phyloP scores from a whole-genome alignment of 1,284 basidiomycete genomes.

The Melanopsichium pennsylvanicum region DNA sequence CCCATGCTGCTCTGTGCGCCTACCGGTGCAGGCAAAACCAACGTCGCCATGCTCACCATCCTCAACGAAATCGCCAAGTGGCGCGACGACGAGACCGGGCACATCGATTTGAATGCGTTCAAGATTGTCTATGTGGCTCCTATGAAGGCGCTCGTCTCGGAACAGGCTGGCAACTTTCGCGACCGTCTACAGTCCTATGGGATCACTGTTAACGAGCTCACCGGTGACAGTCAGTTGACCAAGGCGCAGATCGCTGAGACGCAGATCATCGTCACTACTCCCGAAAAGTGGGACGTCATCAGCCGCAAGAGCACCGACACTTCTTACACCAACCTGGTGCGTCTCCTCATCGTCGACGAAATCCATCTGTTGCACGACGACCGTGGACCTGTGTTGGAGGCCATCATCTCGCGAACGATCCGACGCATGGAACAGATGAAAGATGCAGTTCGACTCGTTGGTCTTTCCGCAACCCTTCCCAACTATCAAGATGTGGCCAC shows the following conservation, averaged over 20 bases:
- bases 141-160: constrained; percentile 74
- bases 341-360: constrained; percentile 96
- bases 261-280: constrained; percentile 98
- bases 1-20: constrained; percentile 96
- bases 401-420: constrained; percentile 88
- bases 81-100: constrained; percentile 77
- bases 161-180: constrained; percentile 64
- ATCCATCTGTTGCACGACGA: constrained; percentile 98
- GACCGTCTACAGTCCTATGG: constrained; percentile 83
- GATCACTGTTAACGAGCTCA: constrained; percentile 91
- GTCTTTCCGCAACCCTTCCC: constrained; percentile 93
- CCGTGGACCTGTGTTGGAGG: constrained; percentile 95
- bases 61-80: constrained; percentile 62
- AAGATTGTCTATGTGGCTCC: constrained; percentile 98
- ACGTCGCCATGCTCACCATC: constrained; percentile 85
- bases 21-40: constrained; percentile 99
- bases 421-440: constrained; percentile 82
- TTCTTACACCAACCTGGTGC: constrained; percentile 94
- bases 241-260: constrained; percentile 97
- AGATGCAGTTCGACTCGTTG: constrained; percentile 91
- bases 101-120: constrained; percentile 88
- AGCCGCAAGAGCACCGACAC: constrained; percentile 97
- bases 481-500: constrained; percentile 99
- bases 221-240: constrained; percentile 96
- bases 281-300: constrained; percentile 97